phyloP scores from a whole-genome alignment of 2,329 filamentous ascomycete species.

The Fusarium chaquense region DNA sequence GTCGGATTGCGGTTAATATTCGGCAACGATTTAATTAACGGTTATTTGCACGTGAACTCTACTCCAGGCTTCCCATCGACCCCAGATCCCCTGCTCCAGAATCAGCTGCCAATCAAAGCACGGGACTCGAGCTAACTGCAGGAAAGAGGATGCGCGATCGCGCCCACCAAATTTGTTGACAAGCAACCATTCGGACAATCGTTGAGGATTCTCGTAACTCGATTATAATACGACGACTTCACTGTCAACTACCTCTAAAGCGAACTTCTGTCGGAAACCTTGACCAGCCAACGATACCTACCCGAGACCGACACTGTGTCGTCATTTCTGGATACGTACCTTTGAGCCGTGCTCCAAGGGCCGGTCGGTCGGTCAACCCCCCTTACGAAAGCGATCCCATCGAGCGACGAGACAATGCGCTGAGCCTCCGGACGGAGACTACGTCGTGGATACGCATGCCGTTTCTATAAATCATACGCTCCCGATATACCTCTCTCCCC shows the following conservation, averaged over 20 bases:
- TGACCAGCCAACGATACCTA: constrained; percentile 12
- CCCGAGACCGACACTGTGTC: constrained; percentile 36
- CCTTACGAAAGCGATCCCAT: constrained; percentile 28
- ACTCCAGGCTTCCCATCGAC: constrained; percentile 23
- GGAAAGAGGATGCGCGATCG: constrained; percentile 33
- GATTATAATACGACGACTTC: constrained; percentile 25
- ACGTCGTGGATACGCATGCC: constrained; percentile 35
- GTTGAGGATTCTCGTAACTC: constrained; percentile 19
- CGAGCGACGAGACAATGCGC: constrained; percentile 43
- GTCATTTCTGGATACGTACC: constrained; percentile 46
- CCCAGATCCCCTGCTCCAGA: constrained; percentile 43
- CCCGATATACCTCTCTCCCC: constrained; percentile 8
- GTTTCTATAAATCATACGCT: constrained; percentile 29
- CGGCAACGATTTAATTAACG: constrained; percentile 16
- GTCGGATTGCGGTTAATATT: constrained; percentile 40
- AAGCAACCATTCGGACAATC: constrained; percentile 44
- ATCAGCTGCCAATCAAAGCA: constrained; percentile 49
- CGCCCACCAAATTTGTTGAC: constrained; percentile 50
- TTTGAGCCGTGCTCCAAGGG: constrained; percentile 26
- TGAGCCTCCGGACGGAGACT: constrained; percentile 39
- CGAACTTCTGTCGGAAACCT: constrained; percentile 12
- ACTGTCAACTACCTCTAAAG: constrained; percentile 6
- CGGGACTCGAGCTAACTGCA: constrained; percentile 41
- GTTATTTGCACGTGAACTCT: constrained; percentile 45
- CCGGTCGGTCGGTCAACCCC: constrained; percentile 26